Evolutionary conservation across 2,329 filamentous ascomycete species (phyloP).

Genomic region (Elsinoe arachidis): DNA sequence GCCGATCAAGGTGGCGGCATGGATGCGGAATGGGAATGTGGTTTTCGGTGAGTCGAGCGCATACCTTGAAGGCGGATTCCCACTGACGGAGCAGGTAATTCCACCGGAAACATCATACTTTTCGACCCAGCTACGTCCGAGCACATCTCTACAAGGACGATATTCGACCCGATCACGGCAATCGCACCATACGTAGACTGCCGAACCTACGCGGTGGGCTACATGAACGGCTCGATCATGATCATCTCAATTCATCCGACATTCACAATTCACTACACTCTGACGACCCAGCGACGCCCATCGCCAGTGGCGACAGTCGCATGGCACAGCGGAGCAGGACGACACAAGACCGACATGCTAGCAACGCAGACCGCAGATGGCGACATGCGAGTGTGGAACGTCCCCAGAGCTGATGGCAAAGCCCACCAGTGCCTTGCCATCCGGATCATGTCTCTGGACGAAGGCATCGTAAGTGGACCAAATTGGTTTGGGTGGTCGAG

Average conservation of each 20-base stretch:
- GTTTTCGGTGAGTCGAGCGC: conserved; percentile 70
- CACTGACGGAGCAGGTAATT: conserved; percentile 58
- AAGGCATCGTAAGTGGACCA: conserved; percentile 62
- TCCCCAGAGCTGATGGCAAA: conserved; percentile 66
- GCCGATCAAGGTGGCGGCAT: conserved; percentile 71
- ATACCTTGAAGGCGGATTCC: conserved; percentile 1
- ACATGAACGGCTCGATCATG: conserved; percentile 88
- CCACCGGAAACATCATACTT: conserved; percentile 83
- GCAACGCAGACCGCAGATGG: conserved; percentile 87
- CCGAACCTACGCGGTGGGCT: conserved; percentile 91
- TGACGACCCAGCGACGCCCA: conserved; percentile 73
- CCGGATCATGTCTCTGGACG: conserved; percentile 70
- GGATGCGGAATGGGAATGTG: conserved; percentile 96
- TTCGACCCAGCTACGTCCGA: conserved; percentile 92
- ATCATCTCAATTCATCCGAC: conserved; percentile 82
- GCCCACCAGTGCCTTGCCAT: conserved; percentile 69
- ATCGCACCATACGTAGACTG: conserved; percentile 83
- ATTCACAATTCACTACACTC: conserved; percentile 88
- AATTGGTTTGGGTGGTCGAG: conserved; percentile 99
- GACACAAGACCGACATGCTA: conserved; percentile 96
- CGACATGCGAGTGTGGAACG: conserved; percentile 91
- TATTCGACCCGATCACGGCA: conserved; percentile 92
- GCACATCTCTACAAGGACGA: conserved; percentile 81
- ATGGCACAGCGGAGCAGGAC: conserved; percentile 94
- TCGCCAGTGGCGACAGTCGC: conserved; percentile 79